Evolutionary conservation across 768 basidiomycete genomes (phyloP), one percentile per base, ranked within the genome.

Genomic region (Fibroporia radiculosa): DNA sequence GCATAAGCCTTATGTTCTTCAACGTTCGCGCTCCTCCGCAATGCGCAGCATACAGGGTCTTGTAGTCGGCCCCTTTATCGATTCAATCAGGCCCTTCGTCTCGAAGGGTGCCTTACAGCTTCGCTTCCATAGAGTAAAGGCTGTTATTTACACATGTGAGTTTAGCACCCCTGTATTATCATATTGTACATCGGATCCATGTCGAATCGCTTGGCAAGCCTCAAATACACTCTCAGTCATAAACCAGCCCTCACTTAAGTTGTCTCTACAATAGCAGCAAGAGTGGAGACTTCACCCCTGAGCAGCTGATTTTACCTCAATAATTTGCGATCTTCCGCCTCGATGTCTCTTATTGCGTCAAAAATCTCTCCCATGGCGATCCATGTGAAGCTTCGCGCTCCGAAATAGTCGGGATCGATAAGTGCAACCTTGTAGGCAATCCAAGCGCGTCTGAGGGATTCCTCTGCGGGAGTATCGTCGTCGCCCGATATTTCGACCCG

Each of bases 361-460:
- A 83, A 82, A 28, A 80, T 66, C 4, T 68, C 67, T 1, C 76
- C 73, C 26, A 84, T 61, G 4, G 75, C 70, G 18, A 84, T 56
- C 74, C 77, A 83, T 19, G 73, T 70, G 57, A 82, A 84, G 55
- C 75, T 80, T 42, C 72, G 68, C 20, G 75, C 77, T 0, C 80
- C 82, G 49, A 81, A 82, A 8, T 52, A 48, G 12, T 62, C 57
- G n/a, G 58, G 53, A 37, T 62, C 38, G 2, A 62, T 46, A 7
- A 63, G 54, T 0, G 74, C 67, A 10, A 80, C 48, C 44, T 68
- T 56, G 71, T 75, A 84, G 2, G 79, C 77, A 2, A 71, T 56
- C 80, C 78, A 83, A 7, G 72, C 71, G 4, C 69, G 62, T 42
- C 64, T 48, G 34, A 84, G 61, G 48, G 67, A 66, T 10, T 68